Percentiles rank a stretch among this genome's conserved stretches.
Evolutionary conservation across 2,329 filamentous ascomycete species (phyloP).

Genomic region (Sporothrix euskadiensis): DNA sequence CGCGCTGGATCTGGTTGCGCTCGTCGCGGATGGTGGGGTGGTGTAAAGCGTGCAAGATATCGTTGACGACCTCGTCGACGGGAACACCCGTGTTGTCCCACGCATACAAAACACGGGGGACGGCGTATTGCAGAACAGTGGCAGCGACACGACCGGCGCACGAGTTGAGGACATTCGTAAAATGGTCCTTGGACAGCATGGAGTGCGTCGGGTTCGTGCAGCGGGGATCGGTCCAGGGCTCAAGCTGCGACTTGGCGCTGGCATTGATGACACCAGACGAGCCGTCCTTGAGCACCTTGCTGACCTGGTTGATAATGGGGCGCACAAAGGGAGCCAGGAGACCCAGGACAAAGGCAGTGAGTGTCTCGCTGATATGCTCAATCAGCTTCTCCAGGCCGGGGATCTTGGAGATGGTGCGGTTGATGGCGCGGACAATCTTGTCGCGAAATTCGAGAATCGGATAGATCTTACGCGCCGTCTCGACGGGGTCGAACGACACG

Average conservation of each 20-base stretch:
- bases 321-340: constrained; percentile 88
- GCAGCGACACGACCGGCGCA: constrained; percentile 73
- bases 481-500: constrained; percentile 73
- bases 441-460: constrained; percentile 93
- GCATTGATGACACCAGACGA: constrained; percentile 70
- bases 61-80: constrained; percentile 78
- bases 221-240: constrained; percentile 74
- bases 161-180: constrained; percentile 75
- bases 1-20: constrained; percentile 73
- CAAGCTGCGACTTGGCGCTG: constrained; percentile 72
- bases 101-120: constrained; percentile 85
- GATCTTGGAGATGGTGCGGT: constrained; percentile 82
- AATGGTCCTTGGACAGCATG: constrained; percentile 82
- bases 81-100: constrained; percentile 87
- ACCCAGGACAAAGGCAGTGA: constrained; percentile 89
- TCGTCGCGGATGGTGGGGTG: constrained; percentile 82
- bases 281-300: constrained; percentile 79
- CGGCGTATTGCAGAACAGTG: constrained; percentile 79
- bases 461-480: constrained; percentile 80
- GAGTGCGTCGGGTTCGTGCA: constrained; percentile 81
- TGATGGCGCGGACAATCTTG: constrained; percentile 86
- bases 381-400: constrained; percentile 87
- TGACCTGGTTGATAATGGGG: constrained; percentile 85
- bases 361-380: constrained; percentile 88
- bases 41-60: constrained; percentile 82